Base-by-base conservation (phyloP, 495 filamentous ascomycete species). In the Acidomyces sp. region DNA sequence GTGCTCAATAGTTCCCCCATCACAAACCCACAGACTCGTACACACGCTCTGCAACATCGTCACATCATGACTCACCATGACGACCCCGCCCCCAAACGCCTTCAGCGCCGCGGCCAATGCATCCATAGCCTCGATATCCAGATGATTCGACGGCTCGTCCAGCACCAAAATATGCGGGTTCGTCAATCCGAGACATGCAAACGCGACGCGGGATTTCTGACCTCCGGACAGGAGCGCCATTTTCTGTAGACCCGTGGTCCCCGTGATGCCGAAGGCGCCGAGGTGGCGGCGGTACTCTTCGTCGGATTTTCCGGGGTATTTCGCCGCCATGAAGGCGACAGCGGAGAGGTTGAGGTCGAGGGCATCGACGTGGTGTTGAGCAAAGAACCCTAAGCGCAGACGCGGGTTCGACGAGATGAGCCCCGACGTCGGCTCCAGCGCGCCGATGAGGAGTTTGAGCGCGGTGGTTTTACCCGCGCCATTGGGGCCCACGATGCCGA, bases 101-200 rank as follows among this genome's bases (percentile, higher is more conserved):
- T 74, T 69, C 34, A 99, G 69, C 18, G 92, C 90, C 27, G 77
- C 72, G 0, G 80, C 74, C 12, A 99, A 62, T 9, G 92, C 90
- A 64, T 99, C 90, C 90, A 99, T 99, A 42, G 92, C 90, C 59
- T 99, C 90, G 53, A 99, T 95, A 74, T 99, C 90, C 54, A 99
- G 65, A 53, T 99, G 90, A 65, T 99, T 99, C 38, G 82, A 90
- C 55, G 90, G 90, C 57, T 99, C 90, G 70, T 99, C 90, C 30
- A 99, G 82, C 36, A 99, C 92, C 18, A 99, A 67, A 48, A 99
- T 95, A 57, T 99, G 90, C 12, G 90, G 90, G 60, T 95, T 93
- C 17, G 74, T 81, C 37, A 99, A 63, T 2, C 85, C 87, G 37
- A 99, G 64, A 54, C 87, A 94, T 18, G 90, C 86, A 59, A 99